These are phyloP conservation scores for Oropetium thomaeum DNA, from an alignment of 176 grass and related monocot species.

Conservation along the genomic window DNA sequence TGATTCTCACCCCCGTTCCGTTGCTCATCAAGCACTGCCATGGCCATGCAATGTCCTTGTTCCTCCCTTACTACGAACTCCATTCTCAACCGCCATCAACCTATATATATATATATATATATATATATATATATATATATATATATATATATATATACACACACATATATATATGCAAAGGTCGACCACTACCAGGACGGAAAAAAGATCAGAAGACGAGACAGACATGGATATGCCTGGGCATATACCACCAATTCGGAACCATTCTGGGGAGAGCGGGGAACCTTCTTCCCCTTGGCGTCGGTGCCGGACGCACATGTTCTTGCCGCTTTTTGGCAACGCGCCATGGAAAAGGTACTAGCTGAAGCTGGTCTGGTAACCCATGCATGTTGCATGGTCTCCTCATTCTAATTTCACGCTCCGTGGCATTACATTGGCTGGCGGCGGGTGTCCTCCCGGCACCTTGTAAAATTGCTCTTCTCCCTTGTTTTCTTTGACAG, in stretches of 20 bases:
- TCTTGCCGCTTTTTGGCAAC: neutral
- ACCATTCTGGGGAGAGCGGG: conserved; percentile 21
- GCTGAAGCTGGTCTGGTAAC: too few species aligned
- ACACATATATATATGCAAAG: neutral
- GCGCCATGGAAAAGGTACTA: neutral
- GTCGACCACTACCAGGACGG: too few species aligned
- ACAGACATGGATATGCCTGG: conserved; percentile 35
- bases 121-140: conserved; percentile 24
- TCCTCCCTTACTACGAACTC: neutral
- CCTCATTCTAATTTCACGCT: neutral
- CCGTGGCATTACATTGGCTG: neutral
- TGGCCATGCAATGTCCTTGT: neutral
- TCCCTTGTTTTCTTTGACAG: neutral
- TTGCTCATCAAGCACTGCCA: neutral
- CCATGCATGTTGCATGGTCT: neutral
- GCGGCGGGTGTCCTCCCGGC: neutral
- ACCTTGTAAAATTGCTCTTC: neutral
- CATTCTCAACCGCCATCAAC: neutral
- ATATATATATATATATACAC: too few species aligned
- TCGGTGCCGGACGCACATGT: neutral
- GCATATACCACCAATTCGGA: conserved; percentile 31
- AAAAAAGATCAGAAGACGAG: neutral
- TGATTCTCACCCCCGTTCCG: conserved; percentile 23
- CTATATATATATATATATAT: conserved; percentile 25
- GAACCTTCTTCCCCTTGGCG: conserved; percentile 20